Conservation (phyloP, 129 eudicot species). For the Calendula officinalis region DNA sequence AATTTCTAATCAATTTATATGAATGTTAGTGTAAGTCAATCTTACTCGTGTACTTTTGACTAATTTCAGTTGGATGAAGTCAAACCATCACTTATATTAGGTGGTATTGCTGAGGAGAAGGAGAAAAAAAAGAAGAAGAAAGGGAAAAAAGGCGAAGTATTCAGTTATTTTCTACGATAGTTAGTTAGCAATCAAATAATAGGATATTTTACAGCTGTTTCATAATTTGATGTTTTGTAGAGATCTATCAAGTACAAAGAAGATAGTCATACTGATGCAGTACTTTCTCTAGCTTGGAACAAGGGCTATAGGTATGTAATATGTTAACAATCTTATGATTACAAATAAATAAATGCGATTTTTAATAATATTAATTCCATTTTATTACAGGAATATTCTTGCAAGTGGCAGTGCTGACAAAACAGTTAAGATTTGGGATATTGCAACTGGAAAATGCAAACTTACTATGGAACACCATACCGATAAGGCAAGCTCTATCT, state of each 20-base stretch:
- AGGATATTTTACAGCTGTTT: not conserved
- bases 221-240: constrained; percentile 33
- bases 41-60: not conserved
- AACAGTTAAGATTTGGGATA: constrained; percentile 87
- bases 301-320: constrained; percentile 88
- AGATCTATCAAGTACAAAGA: constrained; percentile 76
- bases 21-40: not conserved
- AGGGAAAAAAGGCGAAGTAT: constrained; percentile 48
- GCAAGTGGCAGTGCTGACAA: constrained; percentile 97
- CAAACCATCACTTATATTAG: constrained; percentile 62
- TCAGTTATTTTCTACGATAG: not conserved
- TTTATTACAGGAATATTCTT: constrained; percentile 63
- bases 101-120: constrained; percentile 72
- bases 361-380: not conserved
- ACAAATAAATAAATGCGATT: not conserved
- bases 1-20: not conserved
- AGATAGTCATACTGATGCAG: constrained; percentile 92
- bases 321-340: not conserved
- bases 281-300: constrained; percentile 93
- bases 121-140: constrained; percentile 69
- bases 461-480: constrained; percentile 88
- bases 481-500: constrained; percentile 59
- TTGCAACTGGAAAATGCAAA: constrained; percentile 67
- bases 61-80: constrained; percentile 70
- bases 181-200: not conserved